phyloP scores from a whole-genome alignment of 1,139 yeast species.

The Kodamaea anthophila region DNA sequence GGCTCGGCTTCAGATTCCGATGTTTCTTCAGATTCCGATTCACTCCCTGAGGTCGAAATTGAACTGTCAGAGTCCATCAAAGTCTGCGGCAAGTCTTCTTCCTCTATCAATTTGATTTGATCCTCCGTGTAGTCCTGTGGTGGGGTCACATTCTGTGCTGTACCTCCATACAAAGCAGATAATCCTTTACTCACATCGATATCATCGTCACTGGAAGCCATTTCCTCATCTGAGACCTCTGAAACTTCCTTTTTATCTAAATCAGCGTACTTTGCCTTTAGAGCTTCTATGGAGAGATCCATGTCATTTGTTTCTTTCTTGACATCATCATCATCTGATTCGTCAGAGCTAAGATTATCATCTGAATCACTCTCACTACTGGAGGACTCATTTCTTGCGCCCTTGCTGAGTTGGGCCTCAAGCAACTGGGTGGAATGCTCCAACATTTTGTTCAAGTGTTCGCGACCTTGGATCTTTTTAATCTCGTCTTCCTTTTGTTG shows the following conservation, averaged over 20 bases:
- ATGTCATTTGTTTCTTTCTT: conserved; percentile 14
- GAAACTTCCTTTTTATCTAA: conserved; percentile 21
- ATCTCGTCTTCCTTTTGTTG: conserved; percentile 59
- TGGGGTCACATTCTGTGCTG: not conserved
- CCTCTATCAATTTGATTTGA: conserved; percentile 25
- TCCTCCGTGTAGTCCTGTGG: conserved; percentile 28
- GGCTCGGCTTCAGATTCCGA: conserved; percentile 6
- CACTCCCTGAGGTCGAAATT: conserved; percentile 4
- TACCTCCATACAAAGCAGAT: conserved; percentile 26
- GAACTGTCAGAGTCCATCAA: conserved; percentile 13
- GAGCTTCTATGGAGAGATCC: conserved; percentile 57
- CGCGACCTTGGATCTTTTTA: conserved; percentile 73
- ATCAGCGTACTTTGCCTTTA: conserved; percentile 57
- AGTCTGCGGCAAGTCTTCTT: conserved; percentile 12
- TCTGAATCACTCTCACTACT: conserved; percentile 15
- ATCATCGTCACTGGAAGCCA: conserved; percentile 13
- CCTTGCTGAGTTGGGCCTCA: conserved; percentile 66
- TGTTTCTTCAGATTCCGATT: conserved; percentile 7
- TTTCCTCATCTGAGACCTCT: not conserved
- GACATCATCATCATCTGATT: conserved; percentile 4
- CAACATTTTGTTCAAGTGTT: conserved; percentile 80
- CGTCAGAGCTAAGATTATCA: conserved; percentile 11
- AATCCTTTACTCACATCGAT: conserved; percentile 21
- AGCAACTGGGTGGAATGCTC: conserved; percentile 87
- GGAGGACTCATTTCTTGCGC: conserved; percentile 12